Conservation (phyloP, 306 rosid species). For the Fragaria ananassa region DNA sequence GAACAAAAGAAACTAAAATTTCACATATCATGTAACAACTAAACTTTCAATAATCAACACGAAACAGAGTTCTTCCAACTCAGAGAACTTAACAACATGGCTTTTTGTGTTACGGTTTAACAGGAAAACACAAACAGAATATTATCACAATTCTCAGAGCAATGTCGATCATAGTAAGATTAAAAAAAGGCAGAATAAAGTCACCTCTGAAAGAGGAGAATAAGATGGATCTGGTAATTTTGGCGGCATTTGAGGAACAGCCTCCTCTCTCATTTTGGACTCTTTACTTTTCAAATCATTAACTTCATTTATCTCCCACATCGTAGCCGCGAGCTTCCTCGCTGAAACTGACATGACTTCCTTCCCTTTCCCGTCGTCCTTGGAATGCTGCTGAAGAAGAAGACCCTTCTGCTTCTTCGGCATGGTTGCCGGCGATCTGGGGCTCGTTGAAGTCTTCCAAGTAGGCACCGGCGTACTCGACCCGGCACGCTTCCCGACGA, state of each 20-base stretch:
- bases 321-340: constrained; percentile 69
- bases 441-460: constrained; percentile 47
- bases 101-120: not conserved
- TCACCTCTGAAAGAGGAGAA: constrained; percentile 60
- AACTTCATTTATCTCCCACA: constrained; percentile 71
- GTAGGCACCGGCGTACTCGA: constrained; percentile 62
- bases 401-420: constrained; percentile 9
- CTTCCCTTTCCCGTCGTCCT: constrained; percentile 33
- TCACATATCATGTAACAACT: not conserved
- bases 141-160: not conserved
- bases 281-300: constrained; percentile 40
- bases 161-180: not conserved
- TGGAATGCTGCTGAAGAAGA: not conserved
- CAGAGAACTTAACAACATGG: not conserved
- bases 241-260: constrained; percentile 16
- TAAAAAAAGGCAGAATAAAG: not conserved
- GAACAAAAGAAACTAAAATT: not conserved
- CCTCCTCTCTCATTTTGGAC: constrained; percentile 31
- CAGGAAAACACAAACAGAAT: not conserved
- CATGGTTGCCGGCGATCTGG: constrained; percentile 11
- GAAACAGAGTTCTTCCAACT: not conserved
- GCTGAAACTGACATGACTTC: constrained; percentile 47
- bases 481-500: constrained; percentile 56
- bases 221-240: constrained; percentile 63
- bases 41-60: not conserved